Evolutionary conservation across 2,329 filamentous ascomycete species (phyloP).

Genomic region (Monilinia aucupariae): DNA sequence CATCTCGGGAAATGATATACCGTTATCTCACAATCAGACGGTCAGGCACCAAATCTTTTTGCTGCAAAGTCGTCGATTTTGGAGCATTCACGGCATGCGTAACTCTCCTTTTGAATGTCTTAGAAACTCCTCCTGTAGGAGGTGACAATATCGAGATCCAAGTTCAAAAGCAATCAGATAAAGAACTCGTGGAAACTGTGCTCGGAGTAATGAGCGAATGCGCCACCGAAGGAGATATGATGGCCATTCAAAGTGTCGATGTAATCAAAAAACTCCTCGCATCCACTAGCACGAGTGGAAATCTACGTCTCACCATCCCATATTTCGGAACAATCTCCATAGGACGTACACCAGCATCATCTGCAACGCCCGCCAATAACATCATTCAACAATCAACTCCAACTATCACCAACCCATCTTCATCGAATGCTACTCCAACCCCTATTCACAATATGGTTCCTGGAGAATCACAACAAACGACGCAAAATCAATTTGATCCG

Average conservation of each 20-base stretch:
- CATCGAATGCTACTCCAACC: neutral
- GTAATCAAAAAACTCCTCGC: slow-evolving; percentile 32
- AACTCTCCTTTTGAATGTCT: slow-evolving; percentile 29
- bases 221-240: slow-evolving; percentile 21
- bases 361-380: neutral
- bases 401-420: neutral
- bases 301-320: slow-evolving; percentile 33
- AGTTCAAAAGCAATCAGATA: slow-evolving; percentile 25
- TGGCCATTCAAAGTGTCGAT: slow-evolving; percentile 30
- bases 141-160: slow-evolving; percentile 19
- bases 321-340: slow-evolving; percentile 35
- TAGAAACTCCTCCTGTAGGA: slow-evolving; percentile 22
- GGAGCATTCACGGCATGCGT: slow-evolving; percentile 30
- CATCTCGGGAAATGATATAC: slow-evolving; percentile 30
- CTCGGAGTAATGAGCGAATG: slow-evolving; percentile 26
- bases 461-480: neutral
- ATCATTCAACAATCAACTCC: neutral
- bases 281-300: slow-evolving; percentile 20
- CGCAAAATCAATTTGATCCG: neutral
- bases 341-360: slow-evolving; percentile 12
- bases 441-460: neutral
- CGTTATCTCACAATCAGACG: slow-evolving; percentile 28
- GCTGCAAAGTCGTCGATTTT: slow-evolving; percentile 33
- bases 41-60: slow-evolving; percentile 24
- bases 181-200: slow-evolving; percentile 25